Base-by-base conservation (phyloP, 148 eudicot species). In the Rhododendron molle region DNA sequence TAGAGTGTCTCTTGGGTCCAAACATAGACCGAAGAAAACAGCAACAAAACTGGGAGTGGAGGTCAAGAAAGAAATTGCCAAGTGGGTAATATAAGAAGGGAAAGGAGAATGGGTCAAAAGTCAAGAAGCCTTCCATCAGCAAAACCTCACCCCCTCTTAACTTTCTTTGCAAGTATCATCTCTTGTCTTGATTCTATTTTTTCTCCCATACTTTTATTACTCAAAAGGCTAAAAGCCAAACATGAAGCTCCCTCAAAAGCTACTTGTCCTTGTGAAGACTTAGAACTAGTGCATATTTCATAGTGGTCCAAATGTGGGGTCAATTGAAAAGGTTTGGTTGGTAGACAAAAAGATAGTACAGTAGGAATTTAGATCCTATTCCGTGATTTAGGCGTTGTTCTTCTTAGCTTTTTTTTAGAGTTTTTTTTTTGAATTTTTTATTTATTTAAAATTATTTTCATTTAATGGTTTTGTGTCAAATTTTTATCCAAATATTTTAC, bases 81-180 rank as follows among this genome's bases (percentile, higher is more conserved):
- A n/a, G n/a, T n/a, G n/a, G n/a, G n/a, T n/a, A n/a, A n/a, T n/a
- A n/a, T n/a, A n/a, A n/a, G n/a, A 18, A 40, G 26, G 49, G 71
- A 40, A 36, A 38, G 47, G 38, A 30, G 54, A 30, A 69, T 1
- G 46, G 52, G 67, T 58, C 65, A 83, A 38, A 72, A 72, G 85
- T 83, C 80, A 73, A 83, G 60, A 83, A 83, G 44, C 38, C 9
- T 30, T 26, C 40, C 56, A 69, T 83, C 85, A 67, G 85, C 77
- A 83, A 50, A 46, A 67, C 65, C 62, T 14, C 65, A 28, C 58
- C 73, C 73, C 16, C 58, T 28, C 15, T 26, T 83, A 40, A 44
- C 84, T 83, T 83, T 83, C 79, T 77, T 30, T 72, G 65, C 79
- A 83, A 83, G 79, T 49, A 71, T 83, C 50, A 60, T 36, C 30